These are phyloP conservation scores for Abrus pulchellus DNA, from an alignment of 306 rosid species.

Conservation along the genomic window DNA sequence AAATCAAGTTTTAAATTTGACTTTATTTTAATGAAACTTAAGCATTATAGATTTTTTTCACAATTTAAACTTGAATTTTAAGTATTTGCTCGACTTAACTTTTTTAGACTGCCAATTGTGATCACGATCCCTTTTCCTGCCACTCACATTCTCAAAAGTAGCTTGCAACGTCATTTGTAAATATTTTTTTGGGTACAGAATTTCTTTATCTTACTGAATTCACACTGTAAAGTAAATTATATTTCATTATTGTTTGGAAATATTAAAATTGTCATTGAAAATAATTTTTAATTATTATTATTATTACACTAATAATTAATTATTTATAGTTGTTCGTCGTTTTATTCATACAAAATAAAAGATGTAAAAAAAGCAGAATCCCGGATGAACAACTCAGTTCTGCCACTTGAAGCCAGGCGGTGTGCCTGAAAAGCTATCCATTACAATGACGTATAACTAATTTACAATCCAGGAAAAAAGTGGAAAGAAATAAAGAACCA, in stretches of 20 bases:
- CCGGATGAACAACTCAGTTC: conserved; percentile 18
- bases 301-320: not conserved
- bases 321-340: not conserved
- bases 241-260: not conserved
- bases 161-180: not conserved
- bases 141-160: not conserved
- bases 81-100: no score
- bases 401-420: not conserved
- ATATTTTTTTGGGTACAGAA: not conserved
- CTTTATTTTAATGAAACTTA: no score
- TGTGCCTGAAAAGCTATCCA: conserved; percentile 10
- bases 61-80: no score
- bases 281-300: not conserved
- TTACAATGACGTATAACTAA: conserved; percentile 35
- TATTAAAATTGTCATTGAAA: not conserved
- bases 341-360: conserved; percentile 4
- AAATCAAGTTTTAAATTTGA: no score
- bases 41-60: no score
- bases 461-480: conserved; percentile 32
- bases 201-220: not conserved
- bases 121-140: not conserved
- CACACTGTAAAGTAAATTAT: not conserved
- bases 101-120: no score
- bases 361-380: not conserved
- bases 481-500: conserved; percentile 7